A percentile compares a stretch with the other conserved stretches of the same genome.
phyloP scores from a whole-genome alignment of 345 rosid species.

The rapeseed (Brassica napus) region DNA sequence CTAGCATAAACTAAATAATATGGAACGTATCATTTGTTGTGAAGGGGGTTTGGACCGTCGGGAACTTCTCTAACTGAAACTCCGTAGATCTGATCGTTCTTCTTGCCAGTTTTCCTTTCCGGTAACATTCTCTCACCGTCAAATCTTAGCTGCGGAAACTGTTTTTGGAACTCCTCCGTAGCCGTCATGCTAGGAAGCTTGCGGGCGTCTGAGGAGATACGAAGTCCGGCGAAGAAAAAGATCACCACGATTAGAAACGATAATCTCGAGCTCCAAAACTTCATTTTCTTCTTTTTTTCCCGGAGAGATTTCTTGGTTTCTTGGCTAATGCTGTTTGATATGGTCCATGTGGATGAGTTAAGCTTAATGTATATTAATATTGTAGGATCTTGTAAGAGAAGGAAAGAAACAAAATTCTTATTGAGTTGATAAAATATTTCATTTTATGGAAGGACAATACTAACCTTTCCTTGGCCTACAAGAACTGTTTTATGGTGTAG shows the following conservation, averaged over 20 bases:
- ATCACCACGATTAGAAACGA: constrained; percentile 22
- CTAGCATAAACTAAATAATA: not conserved
- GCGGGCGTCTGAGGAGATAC: constrained; percentile 18
- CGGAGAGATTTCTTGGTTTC: not conserved
- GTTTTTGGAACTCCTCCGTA: constrained; percentile 20
- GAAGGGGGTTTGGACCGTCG: constrained; percentile 36
- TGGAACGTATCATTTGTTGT: constrained; percentile 25
- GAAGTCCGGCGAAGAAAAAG: constrained; percentile 16
- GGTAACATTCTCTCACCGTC: constrained; percentile 18
- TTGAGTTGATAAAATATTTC: constrained; percentile 1
- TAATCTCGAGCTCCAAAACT: constrained; percentile 9
- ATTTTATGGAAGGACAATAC: constrained; percentile 13
- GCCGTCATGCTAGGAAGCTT: constrained; percentile 12
- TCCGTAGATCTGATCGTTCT: constrained; percentile 27
- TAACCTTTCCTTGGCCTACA: constrained; percentile 15
- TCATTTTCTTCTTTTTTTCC: constrained; percentile 15
- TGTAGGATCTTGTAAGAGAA: constrained; percentile 13
- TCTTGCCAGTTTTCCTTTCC: not conserved
- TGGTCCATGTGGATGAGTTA: constrained; percentile 19
- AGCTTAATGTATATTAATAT: constrained; percentile 24
- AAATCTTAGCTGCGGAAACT: constrained; percentile 5
- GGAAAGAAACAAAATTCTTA: constrained; percentile 4
- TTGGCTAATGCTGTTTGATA: constrained; percentile 7
- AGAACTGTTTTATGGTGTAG: not conserved
- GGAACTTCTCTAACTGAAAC: constrained; percentile 32